phyloP scores from a whole-genome alignment of 331 rosid genomes.

The Malus hybrid region DNA sequence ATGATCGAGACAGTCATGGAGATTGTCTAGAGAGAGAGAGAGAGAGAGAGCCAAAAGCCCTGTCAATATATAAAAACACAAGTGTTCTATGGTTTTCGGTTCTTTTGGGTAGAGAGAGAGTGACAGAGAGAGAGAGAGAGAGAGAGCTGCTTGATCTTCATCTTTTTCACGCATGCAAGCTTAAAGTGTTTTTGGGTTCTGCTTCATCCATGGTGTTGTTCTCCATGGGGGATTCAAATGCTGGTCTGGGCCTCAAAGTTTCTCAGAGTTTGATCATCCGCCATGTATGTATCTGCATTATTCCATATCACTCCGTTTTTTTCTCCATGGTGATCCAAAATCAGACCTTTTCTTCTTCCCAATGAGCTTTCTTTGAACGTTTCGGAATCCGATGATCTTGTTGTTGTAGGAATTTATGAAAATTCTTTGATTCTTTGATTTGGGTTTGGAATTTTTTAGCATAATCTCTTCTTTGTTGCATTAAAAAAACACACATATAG shows the following conservation, averaged over 20 bases:
- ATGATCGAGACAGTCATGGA: conserved; percentile 31
- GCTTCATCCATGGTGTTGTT: conserved; percentile 36
- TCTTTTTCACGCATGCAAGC: conserved; percentile 29
- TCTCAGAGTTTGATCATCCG: conserved; percentile 46
- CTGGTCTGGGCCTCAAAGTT: conserved; percentile 48
- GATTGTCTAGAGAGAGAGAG: conserved; percentile 3
- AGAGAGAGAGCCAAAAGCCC: neutral
- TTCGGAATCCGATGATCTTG: conserved; percentile 97
- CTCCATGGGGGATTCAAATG: conserved; percentile 43
- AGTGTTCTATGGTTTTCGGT: conserved; percentile 29
- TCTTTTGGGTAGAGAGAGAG: conserved; percentile 31
- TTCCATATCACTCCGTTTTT: conserved; percentile 14
- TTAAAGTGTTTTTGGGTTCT: conserved; percentile 27
- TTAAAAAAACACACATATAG: conserved; percentile 28
- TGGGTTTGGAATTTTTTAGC: conserved; percentile 30
- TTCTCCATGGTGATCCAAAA: conserved; percentile 20
- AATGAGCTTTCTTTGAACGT: conserved; percentile 56
- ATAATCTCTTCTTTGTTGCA: conserved; percentile 37
- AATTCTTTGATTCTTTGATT: conserved; percentile 77
- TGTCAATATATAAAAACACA: conserved; percentile 32
- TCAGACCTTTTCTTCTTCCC: conserved; percentile 15
- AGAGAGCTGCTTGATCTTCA: neutral
- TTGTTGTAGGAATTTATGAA: conserved; percentile 28
- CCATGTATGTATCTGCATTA: conserved; percentile 59
- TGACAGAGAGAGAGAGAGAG: neutral